Conservation (phyloP, 2,329 filamentous ascomycete species). For the Pseudogymnoascus sp. region DNA sequence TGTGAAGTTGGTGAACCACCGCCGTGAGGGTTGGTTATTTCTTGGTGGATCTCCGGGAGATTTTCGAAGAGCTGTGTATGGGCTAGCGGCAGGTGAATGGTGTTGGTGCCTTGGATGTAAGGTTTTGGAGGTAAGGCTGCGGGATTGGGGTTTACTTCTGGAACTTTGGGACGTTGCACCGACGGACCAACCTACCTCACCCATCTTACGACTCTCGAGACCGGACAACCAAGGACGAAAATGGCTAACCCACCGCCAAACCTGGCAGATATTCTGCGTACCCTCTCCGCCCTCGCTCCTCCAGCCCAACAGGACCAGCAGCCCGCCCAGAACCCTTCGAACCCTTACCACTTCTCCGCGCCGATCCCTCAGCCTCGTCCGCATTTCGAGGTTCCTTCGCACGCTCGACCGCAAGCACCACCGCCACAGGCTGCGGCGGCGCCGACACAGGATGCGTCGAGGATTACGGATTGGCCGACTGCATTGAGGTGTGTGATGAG, state of each 20-base stretch:
- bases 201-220: no score
- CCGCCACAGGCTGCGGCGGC: slow-evolving; percentile 7
- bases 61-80: background rate
- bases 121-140: background rate
- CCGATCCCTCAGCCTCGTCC: slow-evolving; percentile 8
- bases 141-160: background rate
- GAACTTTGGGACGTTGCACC: no score
- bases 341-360: background rate
- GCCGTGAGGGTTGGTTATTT: slow-evolving; percentile 8
- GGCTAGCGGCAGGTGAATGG: background rate
- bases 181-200: no score
- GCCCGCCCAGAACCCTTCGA: background rate
- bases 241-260: slow-evolving; percentile 25
- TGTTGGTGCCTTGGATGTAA: background rate
- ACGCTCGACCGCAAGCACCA: slow-evolving; percentile 6
- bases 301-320: slow-evolving; percentile 13
- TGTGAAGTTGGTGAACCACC: background rate
- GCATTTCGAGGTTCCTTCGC: background rate
- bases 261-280: slow-evolving; percentile 26
- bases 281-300: slow-evolving; percentile 22
- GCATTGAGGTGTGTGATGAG: slow-evolving; percentile 43
- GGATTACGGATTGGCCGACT: slow-evolving; percentile 38
- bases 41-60: slow-evolving; percentile 10
- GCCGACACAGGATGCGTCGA: slow-evolving; percentile 7
- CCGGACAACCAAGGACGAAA: background rate